These are phyloP conservation scores for Hypoxylon trugodes DNA, from an alignment of 495 filamentous ascomycete species.

Conservation along the genomic window DNA sequence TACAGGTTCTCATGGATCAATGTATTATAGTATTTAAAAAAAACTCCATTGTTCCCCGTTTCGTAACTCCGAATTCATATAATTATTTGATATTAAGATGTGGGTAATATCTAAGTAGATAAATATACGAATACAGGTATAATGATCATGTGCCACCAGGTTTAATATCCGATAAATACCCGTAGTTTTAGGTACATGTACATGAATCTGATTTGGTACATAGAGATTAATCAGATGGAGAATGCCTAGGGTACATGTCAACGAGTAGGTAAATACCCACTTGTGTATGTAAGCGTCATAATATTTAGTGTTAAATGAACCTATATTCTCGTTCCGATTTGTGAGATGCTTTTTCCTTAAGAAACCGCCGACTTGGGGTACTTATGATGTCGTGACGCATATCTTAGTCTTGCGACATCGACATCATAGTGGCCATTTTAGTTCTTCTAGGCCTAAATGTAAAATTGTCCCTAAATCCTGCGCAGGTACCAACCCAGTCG, in stretches of 20 bases:
- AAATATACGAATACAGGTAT: too few relatives aligned
- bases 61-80: constrained; percentile 21
- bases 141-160: too few relatives aligned
- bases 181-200: not conserved
- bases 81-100: too few relatives aligned
- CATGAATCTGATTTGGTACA: not conserved
- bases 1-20: too few relatives aligned
- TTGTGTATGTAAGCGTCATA: not conserved
- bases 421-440: constrained; percentile 27
- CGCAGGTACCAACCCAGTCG: constrained; percentile 17
- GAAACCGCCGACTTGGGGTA: not conserved
- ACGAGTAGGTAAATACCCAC: too few relatives aligned
- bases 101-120: too few relatives aligned
- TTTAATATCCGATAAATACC: constrained; percentile 17
- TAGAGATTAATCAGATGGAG: too few relatives aligned
- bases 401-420: constrained; percentile 31
- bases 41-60: constrained; percentile 28
- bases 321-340: constrained; percentile 6
- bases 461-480: too few relatives aligned
- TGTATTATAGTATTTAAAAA: not conserved
- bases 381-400: constrained; percentile 34
- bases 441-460: not conserved
- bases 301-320: too few relatives aligned
- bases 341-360: not conserved
- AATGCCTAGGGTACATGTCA: too few relatives aligned